Percentiles rank a stretch among this genome's conserved stretches.
Evolutionary conservation across 768 basidiomycete genomes (phyloP).

Genomic region (Hypholoma fasciculare): DNA sequence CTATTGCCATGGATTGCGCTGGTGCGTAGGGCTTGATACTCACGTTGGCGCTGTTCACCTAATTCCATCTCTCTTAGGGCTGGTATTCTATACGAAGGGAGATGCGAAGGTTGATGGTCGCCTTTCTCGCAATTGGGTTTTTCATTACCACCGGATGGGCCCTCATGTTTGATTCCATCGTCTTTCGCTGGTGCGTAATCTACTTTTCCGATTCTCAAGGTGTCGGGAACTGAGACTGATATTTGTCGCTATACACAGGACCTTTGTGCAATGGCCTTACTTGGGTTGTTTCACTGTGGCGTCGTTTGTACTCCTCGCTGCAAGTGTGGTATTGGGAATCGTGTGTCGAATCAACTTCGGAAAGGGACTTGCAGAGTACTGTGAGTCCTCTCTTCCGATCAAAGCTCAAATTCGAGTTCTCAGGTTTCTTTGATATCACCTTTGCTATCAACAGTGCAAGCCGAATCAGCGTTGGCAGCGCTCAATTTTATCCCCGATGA

Average conservation of each 20-base stretch:
- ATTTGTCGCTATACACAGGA: slow-evolving; percentile 32
- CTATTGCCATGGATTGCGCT: slow-evolving; percentile 54
- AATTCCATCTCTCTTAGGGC: slow-evolving; percentile 33
- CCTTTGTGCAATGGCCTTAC: slow-evolving; percentile 48
- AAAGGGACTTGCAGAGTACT: slow-evolving; percentile 54
- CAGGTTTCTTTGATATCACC: background rate
- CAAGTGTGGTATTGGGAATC: slow-evolving; percentile 44
- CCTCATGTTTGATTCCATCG: slow-evolving; percentile 46
- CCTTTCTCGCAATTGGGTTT: slow-evolving; percentile 43
- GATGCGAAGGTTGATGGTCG: slow-evolving; percentile 36
- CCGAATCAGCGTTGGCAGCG: slow-evolving; percentile 36
- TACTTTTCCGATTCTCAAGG: background rate
- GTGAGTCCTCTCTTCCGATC: slow-evolving; percentile 32
- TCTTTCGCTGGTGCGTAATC: slow-evolving; percentile 40
- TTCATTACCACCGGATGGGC: slow-evolving; percentile 37
- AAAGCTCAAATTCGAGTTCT: background rate
- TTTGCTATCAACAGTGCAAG: slow-evolving; percentile 31
- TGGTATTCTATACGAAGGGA: slow-evolving; percentile 55
- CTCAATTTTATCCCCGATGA: slow-evolving; percentile 38
- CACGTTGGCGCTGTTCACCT: background rate
- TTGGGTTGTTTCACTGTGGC: slow-evolving; percentile 44
- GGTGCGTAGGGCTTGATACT: slow-evolving; percentile 26
- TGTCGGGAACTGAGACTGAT: slow-evolving; percentile 21
- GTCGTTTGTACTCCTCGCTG: slow-evolving; percentile 42
- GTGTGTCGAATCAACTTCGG: slow-evolving; percentile 54